Percentiles rank a stretch among this genome's conserved stretches.
These are phyloP conservation scores for Thalassiosira exigua DNA, from an alignment of 352 stramenopile species.

Conservation along the genomic window DNA sequence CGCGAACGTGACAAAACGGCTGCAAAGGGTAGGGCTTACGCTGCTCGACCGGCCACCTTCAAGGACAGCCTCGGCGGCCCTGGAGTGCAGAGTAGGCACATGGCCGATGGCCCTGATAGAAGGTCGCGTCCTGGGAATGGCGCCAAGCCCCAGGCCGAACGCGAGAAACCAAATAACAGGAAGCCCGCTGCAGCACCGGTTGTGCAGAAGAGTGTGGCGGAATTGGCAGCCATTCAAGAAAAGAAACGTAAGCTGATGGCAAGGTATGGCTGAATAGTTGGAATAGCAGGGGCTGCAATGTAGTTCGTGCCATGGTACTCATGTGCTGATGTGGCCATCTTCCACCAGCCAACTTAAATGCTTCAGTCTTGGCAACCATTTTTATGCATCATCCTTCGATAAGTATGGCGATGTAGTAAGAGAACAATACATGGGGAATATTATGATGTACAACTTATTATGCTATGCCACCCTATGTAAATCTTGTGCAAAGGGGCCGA, in stretches of 20 bases:
- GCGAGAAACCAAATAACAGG: background rate
- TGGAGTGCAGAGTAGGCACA: conserved; percentile 4
- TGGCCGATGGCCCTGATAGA: conserved; percentile 40
- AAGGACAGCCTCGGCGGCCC: conserved; percentile 88
- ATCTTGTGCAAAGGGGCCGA: too few species aligned
- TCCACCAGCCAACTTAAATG: too few species aligned
- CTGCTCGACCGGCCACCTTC: conserved; percentile 89
- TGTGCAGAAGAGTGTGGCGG: conserved; percentile 60
- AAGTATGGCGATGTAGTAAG: background rate
- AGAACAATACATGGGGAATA: conserved; percentile 4
- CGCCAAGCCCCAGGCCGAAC: conserved; percentile 70
- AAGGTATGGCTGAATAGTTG: conserved; percentile 76
- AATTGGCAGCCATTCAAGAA: conserved; percentile 72
- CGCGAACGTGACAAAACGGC: conserved; percentile 90
- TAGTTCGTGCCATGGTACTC: too few species aligned
- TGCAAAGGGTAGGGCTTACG: conserved; percentile 90
- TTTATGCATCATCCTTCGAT: too few species aligned
- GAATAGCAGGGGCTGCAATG: too few species aligned
- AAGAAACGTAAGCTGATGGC: conserved; percentile 79
- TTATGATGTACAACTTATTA: background rate
- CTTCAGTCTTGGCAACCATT: too few species aligned
- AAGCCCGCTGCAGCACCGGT: conserved; percentile 18
- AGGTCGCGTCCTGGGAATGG: conserved; percentile 45
- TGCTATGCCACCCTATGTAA: too few species aligned
- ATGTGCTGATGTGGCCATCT: too few species aligned